Percentiles rank a stretch among this genome's conserved stretches.
phyloP scores from a whole-genome alignment of 148 eudicot genomes.

The Dianthus caryophyllus region DNA sequence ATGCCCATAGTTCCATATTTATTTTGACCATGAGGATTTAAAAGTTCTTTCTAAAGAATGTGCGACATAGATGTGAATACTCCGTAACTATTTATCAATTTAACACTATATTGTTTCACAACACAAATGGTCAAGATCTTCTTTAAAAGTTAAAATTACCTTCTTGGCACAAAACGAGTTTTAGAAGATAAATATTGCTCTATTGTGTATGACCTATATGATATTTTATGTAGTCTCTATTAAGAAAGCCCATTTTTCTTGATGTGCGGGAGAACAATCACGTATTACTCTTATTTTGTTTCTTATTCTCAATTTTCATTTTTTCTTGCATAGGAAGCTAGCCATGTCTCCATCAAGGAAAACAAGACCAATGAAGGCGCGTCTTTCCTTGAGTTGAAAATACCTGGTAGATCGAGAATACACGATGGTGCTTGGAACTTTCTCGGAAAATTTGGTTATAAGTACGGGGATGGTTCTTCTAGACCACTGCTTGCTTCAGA shows the following conservation, averaged over 20 bases:
- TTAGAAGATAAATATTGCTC: background rate
- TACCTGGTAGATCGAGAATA: conserved; percentile 45
- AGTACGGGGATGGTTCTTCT: conserved; percentile 49
- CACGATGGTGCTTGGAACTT: conserved; percentile 61
- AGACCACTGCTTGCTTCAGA: conserved; percentile 83
- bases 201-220: background rate
- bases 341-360: conserved; percentile 57
- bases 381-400: conserved; percentile 49
- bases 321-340: conserved; percentile 48
- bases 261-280: background rate
- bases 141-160: no score
- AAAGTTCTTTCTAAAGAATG: no score
- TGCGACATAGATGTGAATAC: no score
- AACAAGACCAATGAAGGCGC: conserved; percentile 64
- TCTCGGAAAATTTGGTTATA: conserved; percentile 68
- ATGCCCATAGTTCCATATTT: no score
- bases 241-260: background rate
- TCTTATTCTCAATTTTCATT: background rate
- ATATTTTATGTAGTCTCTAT: background rate
- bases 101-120: no score
- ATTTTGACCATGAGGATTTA: no score
- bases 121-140: no score
- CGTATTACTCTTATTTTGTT: background rate
- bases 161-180: background rate
- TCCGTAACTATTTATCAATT: no score